These are phyloP conservation scores for Paraconiothyrium sp. DNA, from an alignment of 2,329 filamentous ascomycete species.

Conservation along the genomic window DNA sequence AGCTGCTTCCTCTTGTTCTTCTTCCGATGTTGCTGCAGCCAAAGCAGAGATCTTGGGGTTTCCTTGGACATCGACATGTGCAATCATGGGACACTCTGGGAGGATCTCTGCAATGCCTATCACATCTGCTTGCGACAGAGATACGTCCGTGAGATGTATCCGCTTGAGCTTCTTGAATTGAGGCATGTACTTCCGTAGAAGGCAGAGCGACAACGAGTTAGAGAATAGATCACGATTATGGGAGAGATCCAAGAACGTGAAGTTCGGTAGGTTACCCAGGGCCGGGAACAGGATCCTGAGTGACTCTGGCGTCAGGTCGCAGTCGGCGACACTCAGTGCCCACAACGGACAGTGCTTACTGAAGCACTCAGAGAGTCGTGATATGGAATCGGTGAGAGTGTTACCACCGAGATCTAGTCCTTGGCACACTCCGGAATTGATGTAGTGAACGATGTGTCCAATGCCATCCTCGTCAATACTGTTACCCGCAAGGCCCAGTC, in stretches of 20 bases:
- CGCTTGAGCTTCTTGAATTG: constrained; percentile 80
- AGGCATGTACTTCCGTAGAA: constrained; percentile 85
- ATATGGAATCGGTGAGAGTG: constrained; percentile 64
- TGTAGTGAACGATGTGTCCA: constrained; percentile 77
- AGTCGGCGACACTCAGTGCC: constrained; percentile 87
- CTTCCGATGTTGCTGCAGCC: constrained; percentile 78
- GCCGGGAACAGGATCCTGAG: constrained; percentile 79
- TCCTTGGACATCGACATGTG: constrained; percentile 86
- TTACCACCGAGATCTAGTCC: constrained; percentile 92
- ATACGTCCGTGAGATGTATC: constrained; percentile 85
- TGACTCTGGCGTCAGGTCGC: constrained; percentile 77
- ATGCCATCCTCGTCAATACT: constrained; percentile 77
- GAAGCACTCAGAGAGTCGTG: constrained; percentile 61
- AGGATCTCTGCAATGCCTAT: constrained; percentile 91
- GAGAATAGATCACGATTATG: constrained; percentile 86
- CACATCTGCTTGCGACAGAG: constrained; percentile 84
- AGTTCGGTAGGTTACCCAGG: constrained; percentile 73
- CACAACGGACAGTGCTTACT: constrained; percentile 68
- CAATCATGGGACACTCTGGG: constrained; percentile 81
- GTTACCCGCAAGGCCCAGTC: constrained; percentile 86
- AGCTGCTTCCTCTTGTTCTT: constrained; percentile 89
- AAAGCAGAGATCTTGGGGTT: constrained; percentile 78
- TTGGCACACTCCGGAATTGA: constrained; percentile 80
- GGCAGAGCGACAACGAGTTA: constrained; percentile 75
- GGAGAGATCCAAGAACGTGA: constrained; percentile 91